A percentile compares a stretch with the other conserved stretches of the same genome.
Evolutionary conservation across 2,329 filamentous ascomycete species (phyloP).

Genomic region (Pestalotiopsis fici): DNA sequence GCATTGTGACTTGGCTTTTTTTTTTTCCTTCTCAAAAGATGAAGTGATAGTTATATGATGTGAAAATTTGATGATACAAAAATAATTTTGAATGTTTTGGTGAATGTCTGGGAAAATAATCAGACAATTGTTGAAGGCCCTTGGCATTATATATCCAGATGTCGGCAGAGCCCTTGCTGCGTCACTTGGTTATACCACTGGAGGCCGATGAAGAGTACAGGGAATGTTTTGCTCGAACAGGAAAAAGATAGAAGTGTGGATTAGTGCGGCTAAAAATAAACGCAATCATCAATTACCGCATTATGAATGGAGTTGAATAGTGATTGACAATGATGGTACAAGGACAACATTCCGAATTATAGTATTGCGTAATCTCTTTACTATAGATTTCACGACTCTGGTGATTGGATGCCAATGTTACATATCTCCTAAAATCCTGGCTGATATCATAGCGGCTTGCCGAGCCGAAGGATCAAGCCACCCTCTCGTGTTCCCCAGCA

Average conservation of each 20-base stretch:
- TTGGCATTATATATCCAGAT: not conserved
- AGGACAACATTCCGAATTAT: not conserved
- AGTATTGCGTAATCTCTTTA: not conserved
- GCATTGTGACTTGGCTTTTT: not conserved
- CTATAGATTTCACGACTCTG: not conserved
- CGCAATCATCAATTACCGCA: not conserved
- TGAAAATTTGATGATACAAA: not conserved
- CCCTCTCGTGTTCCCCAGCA: not conserved
- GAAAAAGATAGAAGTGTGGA: no score
- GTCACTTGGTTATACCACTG: not conserved
- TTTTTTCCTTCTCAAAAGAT: no score
- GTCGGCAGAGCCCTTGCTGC: not conserved
- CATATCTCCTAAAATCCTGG: not conserved
- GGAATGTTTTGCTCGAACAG: no score
- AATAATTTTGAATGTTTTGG: not conserved
- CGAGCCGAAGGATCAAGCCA: not conserved
- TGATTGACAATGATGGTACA: not conserved
- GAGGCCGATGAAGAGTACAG: no score
- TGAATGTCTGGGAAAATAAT: not conserved
- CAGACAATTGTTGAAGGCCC: not conserved
- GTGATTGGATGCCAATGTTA: not conserved
- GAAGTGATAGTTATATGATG: not conserved
- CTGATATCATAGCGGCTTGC: not conserved
- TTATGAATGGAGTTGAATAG: not conserved
- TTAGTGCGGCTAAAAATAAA: not conserved